Base-by-base conservation (phyloP, 2,329 filamentous ascomycete species). In the Pseudogymnoascus sp. region DNA sequence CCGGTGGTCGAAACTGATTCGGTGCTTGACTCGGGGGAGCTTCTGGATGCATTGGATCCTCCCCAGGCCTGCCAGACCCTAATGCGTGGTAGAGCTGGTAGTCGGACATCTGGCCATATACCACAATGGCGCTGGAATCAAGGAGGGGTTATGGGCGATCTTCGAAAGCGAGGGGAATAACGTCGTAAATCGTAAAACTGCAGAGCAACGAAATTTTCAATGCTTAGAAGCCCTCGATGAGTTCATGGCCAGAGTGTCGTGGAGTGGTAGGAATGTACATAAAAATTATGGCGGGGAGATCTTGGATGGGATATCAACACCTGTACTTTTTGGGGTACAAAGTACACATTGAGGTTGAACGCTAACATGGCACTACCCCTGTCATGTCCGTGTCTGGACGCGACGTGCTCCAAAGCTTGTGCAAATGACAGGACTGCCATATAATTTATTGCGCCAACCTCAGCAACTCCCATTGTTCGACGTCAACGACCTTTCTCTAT, bases 1-100 rank as follows among this genome's bases (percentile, higher is more conserved):
- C 70, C 13, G 80, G 81, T 48, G 80, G 81, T 63, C 82, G 78
- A 72, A 86, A 86, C 68, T 84, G 82, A 66, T 79, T 77, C 63
- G 78, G 73, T 63, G 77, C 77, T 58, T 79, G 80, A 65, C 82
- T 80, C 7, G 68, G 72, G 74, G 63, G 76, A 77, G 72, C 76
- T 72, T 74, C 79, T 75, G 69, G 81, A 76, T 74, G 84, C 74
- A 74, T 82, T 78, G 70, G 82, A 76, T 79, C 76, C 66, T 86
- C 81, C 68, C 77, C 69, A 64, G 78, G 77, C 65, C 82, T 79
- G 68, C 79, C 80, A 69, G 84, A 81, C 58, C 82, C 83, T 60
- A 84, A 76, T 69, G 79, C 75, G 68, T 84, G 80, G 69, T 81
- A 85, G 72, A 79, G 79, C 64, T 77, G 73, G 70, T 82, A 80